A percentile compares a stretch with the other conserved stretches of the same genome.
Conservation (phyloP, 108 stramenopile species). For the Nitzschia sp. region DNA sequence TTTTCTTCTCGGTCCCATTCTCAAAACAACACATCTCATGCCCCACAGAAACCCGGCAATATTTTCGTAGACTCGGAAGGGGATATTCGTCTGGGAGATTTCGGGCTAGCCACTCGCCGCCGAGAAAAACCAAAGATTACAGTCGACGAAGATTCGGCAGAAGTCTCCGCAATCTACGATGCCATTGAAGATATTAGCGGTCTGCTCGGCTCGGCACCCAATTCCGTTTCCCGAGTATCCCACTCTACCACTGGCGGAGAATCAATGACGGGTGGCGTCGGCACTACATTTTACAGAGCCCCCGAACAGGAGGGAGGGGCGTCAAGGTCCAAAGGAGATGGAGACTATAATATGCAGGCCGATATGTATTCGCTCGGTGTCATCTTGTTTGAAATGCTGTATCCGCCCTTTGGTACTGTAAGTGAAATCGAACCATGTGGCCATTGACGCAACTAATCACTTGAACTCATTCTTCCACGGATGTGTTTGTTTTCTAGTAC, state of each 20-base stretch:
- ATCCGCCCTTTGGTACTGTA: conserved; percentile 64
- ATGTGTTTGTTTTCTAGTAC: too few relatives aligned
- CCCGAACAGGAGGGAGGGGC: conserved; percentile 59
- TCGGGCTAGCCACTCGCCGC: conserved; percentile 50
- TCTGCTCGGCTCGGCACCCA: conserved; percentile 32
- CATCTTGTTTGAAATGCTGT: conserved; percentile 77
- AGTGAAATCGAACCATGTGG: too few relatives aligned
- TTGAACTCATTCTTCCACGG: conserved; percentile 15
- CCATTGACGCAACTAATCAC: conserved; percentile 31
- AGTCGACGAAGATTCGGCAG: conserved; percentile 28
- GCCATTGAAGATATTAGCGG: conserved; percentile 56
- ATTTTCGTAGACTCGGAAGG: conserved; percentile 66
- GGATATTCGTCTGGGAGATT: conserved; percentile 73
- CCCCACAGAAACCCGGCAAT: conserved; percentile 47
- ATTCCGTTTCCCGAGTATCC: not conserved
- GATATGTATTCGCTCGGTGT: conserved; percentile 85
- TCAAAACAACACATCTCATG: not conserved
- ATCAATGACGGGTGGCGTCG: conserved; percentile 82
- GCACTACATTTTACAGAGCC: conserved; percentile 68
- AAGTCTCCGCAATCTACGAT: conserved; percentile 48
- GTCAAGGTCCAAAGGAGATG: conserved; percentile 26
- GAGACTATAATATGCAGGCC: conserved; percentile 63
- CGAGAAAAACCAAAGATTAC: conserved; percentile 18
- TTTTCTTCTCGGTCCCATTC: not conserved
- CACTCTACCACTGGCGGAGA: conserved; percentile 32